These are phyloP conservation scores for Pneumocystis canis DNA, from an alignment of 1,139 yeast species.

Conservation along the genomic window DNA sequence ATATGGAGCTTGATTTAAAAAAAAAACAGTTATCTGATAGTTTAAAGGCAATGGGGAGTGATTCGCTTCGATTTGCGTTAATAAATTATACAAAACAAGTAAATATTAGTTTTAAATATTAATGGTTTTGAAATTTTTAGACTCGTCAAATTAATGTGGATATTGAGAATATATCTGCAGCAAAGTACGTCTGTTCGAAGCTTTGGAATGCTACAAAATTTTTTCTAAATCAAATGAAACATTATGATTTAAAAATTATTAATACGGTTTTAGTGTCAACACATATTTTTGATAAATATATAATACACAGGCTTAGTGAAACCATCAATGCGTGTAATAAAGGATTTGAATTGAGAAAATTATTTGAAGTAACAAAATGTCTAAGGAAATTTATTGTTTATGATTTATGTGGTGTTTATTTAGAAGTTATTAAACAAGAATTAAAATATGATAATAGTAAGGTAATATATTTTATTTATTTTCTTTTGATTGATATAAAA, in stretches of 20 bases:
- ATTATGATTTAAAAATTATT: background rate
- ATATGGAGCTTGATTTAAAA: constrained; percentile 1
- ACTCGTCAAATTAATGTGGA: constrained; percentile 7
- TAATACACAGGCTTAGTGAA: constrained; percentile 2
- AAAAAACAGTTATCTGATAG: constrained; percentile 6
- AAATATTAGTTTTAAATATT: background rate
- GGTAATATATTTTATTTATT: background rate
- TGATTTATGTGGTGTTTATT: constrained; percentile 1
- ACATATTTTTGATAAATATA: constrained; percentile 1
- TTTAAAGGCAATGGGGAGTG: constrained; percentile 9
- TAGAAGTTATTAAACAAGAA: constrained; percentile 1
- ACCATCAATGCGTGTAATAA: background rate
- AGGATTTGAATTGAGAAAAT: background rate
- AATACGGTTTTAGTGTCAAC: background rate
- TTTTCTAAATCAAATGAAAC: background rate
- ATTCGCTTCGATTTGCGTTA: constrained; percentile 12
- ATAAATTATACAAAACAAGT: constrained; percentile 9
- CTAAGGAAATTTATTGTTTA: background rate
- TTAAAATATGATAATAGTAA: background rate
- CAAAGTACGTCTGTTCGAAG: constrained; percentile 7
- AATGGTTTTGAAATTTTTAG: background rate
- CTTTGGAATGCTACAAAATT: constrained; percentile 13
- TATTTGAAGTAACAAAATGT: background rate
- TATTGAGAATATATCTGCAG: constrained; percentile 6
- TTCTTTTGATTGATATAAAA: background rate